Evolutionary conservation across 257 asterid species (phyloP).

Genomic region (Orobanche coerulescens): DNA sequence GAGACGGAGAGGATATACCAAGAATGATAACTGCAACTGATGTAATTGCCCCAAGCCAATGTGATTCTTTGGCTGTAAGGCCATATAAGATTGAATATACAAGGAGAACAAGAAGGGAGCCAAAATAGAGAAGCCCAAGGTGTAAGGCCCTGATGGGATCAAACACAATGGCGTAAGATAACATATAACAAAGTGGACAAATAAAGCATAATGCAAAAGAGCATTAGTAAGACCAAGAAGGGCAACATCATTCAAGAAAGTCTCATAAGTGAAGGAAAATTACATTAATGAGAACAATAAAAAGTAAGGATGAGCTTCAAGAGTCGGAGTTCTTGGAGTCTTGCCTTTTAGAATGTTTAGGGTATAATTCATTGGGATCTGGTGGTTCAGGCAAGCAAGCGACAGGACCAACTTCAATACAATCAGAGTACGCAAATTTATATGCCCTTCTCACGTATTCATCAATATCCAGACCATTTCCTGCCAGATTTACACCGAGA

Average conservation of each 20-base stretch:
- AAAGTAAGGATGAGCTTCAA: too few species aligned
- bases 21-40: slow-evolving; percentile 93
- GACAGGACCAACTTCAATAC: slow-evolving; percentile 97
- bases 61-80: slow-evolving; percentile 94
- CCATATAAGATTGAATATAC: slow-evolving; percentile 94
- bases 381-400: slow-evolving; percentile 96
- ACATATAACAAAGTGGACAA: slow-evolving; percentile 1
- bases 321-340: too few species aligned
- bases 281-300: slow-evolving; percentile 14
- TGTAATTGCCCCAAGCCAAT: slow-evolving; percentile 96
- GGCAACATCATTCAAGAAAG: not conserved
- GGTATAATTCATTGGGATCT: slow-evolving; percentile 91
- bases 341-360: slow-evolving; percentile 87
- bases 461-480: slow-evolving; percentile 91
- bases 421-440: slow-evolving; percentile 91
- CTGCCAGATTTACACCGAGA: slow-evolving; percentile 33
- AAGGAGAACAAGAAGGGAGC: slow-evolving; percentile 79
- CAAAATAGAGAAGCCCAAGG: slow-evolving; percentile 94
- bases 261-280: not conserved
- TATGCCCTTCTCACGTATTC: slow-evolving; percentile 97
- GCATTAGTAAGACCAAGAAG: not conserved
- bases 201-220: not conserved
- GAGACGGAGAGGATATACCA: slow-evolving; percentile 57
- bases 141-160: slow-evolving; percentile 73
- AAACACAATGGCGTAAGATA: slow-evolving; percentile 19